Evolutionary conservation across 257 asterid species (phyloP), one percentile per base, ranked within the genome.

Genomic region (Osmanthus fragrans): DNA sequence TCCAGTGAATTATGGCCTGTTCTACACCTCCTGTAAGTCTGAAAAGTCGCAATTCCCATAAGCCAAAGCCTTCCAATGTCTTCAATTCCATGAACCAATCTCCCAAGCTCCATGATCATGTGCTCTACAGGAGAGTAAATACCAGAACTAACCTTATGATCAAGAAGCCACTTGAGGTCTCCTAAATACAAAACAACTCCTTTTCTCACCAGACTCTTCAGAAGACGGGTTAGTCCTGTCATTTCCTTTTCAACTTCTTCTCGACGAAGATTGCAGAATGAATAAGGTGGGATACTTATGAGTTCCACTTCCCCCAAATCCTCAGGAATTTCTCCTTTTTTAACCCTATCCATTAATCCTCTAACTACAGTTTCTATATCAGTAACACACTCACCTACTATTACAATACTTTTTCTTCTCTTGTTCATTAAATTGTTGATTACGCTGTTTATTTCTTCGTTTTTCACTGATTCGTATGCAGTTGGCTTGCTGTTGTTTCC

Each of bases 111-210:
- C 91, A 80, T 88, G 19, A 92, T 89, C 97, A 90, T 81, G 75
- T 94, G 94, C 76, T 92, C 97, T 70, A 94, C 93, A 10, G 94
- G 88, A 68, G 93, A 87, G 78, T 92, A 88, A 66, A 84, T 87
- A 45, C 77, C 87, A 16, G 79, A 70, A 21, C 79, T 80, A 33
- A 76, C 88, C 81, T 86, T 84, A 77, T 81, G 91, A 73, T 94
- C 96, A 85, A 87, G 70, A 23, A 94, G 83, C 97, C 98, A 92
- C 71, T 89, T 91, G 23, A 94, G 80, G 79, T 94, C 97, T 33
- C 98, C 98, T 3, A 92, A 80, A 78, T 92, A 94, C 76, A 94
- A 75, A 54, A 94, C 91, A 6, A 89, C 98, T n/a, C 97, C 98
- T 71, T 86, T 92, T 4, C 71, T 65, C 13, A 82, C 74, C 10